These are phyloP conservation scores for Gossypium gossypioides DNA, from an alignment of 441 rosid species.

Conservation along the genomic window DNA sequence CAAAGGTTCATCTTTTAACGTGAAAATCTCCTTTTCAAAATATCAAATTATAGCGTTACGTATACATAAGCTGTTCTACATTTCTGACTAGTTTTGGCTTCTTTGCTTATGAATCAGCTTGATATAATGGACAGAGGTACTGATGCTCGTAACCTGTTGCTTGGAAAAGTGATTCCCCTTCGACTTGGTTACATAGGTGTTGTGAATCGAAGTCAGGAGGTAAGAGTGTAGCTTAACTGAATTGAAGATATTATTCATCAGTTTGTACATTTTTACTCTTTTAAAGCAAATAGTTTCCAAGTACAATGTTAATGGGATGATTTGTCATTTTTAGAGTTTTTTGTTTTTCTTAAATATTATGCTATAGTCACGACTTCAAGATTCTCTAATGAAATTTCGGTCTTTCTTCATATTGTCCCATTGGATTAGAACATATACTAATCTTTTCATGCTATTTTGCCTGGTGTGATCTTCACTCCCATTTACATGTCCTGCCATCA, in stretches of 20 bases:
- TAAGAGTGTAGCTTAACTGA: constrained; percentile 20
- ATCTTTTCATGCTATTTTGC: not conserved
- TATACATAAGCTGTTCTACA: not conserved
- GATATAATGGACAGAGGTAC: constrained; percentile 97
- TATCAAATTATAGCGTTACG: constrained; percentile 1
- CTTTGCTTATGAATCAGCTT: constrained; percentile 39
- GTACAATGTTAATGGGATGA: not conserved
- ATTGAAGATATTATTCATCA: not conserved
- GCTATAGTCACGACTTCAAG: not conserved
- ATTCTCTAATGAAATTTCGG: not conserved
- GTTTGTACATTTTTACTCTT: not conserved
- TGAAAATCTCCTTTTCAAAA: constrained; percentile 3
- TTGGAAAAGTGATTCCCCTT: constrained; percentile 77
- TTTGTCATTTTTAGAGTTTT: not conserved
- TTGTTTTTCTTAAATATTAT: constrained; percentile 1
- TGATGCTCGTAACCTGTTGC: constrained; percentile 70
- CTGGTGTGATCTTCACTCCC: not conserved
- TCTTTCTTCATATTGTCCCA: not conserved
- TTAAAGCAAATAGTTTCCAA: not conserved
- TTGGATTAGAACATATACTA: not conserved
- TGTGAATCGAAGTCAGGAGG: constrained; percentile 91
- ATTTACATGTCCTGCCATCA: not conserved
- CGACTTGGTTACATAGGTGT: constrained; percentile 83
- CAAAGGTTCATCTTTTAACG: constrained; percentile 46
- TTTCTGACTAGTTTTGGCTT: constrained; percentile 16